Percentiles rank a stretch among this genome's conserved stretches.
Evolutionary conservation across 371 early-diverging fungal genomes (phyloP).

Genomic region (Dichotomocladium elegans): DNA sequence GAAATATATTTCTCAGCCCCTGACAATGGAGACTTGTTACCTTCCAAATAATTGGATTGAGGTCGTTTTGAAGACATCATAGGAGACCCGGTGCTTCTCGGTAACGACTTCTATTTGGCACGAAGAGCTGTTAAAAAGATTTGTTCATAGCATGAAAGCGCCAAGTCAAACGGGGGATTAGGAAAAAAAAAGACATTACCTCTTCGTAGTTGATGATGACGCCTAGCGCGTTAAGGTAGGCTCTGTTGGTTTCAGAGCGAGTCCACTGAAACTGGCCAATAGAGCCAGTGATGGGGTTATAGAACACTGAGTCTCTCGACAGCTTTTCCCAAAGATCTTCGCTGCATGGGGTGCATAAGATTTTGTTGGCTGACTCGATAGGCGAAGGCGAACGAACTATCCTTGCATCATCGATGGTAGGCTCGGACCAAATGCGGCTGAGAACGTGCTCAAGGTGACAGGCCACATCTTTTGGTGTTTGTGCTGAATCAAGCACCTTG

Average conservation of each 20-base stretch:
- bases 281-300: constrained; percentile 45
- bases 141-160: neutral
- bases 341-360: constrained; percentile 27
- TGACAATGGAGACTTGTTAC: neutral
- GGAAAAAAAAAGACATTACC: neutral
- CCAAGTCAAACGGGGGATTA: neutral
- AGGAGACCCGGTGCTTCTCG: neutral
- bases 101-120: constrained; percentile 3
- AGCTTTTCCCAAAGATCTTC: constrained; percentile 43
- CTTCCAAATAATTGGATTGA: constrained; percentile 15
- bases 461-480: neutral
- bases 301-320: constrained; percentile 47
- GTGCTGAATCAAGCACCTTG: constrained; percentile 1
- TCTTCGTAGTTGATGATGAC: constrained; percentile 40
- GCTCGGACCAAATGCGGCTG: constrained; percentile 1
- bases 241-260: constrained; percentile 45
- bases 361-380: neutral
- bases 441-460: constrained; percentile 1
- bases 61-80: constrained; percentile 10
- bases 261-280: constrained; percentile 53
- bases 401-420: neutral
- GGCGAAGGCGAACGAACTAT: constrained; percentile 1
- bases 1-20: constrained; percentile 12
- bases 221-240: constrained; percentile 43
- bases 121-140: neutral